phyloP scores from a whole-genome alignment of 805 yeast genomes.

The Suhomyces vadensis region DNA sequence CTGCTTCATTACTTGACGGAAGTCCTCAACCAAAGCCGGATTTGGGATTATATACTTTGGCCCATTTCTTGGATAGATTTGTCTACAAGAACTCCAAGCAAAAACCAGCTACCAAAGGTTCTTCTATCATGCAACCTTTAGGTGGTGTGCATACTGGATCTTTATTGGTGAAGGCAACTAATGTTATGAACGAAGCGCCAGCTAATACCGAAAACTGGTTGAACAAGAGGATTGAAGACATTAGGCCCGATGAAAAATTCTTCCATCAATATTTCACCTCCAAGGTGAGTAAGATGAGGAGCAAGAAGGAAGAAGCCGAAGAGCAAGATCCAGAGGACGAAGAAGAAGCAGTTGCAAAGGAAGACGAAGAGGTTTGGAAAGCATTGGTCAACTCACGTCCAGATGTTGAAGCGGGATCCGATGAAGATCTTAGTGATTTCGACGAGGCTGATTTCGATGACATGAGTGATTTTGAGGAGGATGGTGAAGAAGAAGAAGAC shows the following conservation, averaged over 20 bases:
- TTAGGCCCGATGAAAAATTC: constrained; percentile 86
- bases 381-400: constrained; percentile 77
- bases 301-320: constrained; percentile 24
- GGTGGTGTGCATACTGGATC: constrained; percentile 80
- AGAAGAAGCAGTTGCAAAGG: constrained; percentile 18
- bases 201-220: constrained; percentile 87
- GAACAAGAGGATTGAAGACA: constrained; percentile 56
- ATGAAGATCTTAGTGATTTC: constrained; percentile 35
- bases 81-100: constrained; percentile 91
- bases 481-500: constrained; percentile 25
- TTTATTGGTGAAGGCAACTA: constrained; percentile 65
- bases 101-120: constrained; percentile 72
- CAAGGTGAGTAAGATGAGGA: constrained; percentile 46
- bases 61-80: constrained; percentile 92
- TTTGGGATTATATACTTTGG: constrained; percentile 79
- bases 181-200: constrained; percentile 50
- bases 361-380: constrained; percentile 57
- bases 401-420: constrained; percentile 56
- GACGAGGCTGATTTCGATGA: constrained; percentile 47
- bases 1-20: constrained; percentile 60
- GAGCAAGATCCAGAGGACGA: constrained; percentile 29
- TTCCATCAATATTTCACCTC: constrained; percentile 80
- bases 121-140: constrained; percentile 96
- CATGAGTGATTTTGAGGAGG: constrained; percentile 42
- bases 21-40: constrained; percentile 70